These are phyloP conservation scores for Paspalum notatum DNA, from an alignment of 176 grass and related monocot species.

Conservation along the genomic window DNA sequence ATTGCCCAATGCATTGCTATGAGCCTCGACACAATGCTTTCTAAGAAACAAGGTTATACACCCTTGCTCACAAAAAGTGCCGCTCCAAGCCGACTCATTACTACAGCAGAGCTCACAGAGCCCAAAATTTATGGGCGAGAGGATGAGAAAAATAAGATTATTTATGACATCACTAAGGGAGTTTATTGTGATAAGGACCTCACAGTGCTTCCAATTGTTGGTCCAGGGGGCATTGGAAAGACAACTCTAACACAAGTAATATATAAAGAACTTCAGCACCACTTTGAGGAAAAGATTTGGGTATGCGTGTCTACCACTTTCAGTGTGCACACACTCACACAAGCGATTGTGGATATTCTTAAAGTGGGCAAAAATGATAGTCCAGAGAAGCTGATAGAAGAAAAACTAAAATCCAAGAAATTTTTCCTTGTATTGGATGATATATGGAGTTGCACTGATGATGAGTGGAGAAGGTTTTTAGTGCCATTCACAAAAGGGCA, in stretches of 20 bases:
- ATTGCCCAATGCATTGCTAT: no score
- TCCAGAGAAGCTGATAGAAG: not conserved
- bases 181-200: not conserved
- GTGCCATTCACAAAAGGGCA: not conserved
- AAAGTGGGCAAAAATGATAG: not conserved
- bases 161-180: not conserved
- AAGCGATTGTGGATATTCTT: not conserved
- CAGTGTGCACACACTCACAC: not conserved
- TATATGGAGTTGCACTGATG: constrained; percentile 2
- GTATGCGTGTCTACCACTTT: constrained; percentile 44
- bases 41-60: no score
- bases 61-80: no score
- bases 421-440: constrained; percentile 41
- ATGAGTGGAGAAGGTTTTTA: constrained; percentile 22
- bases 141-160: not conserved
- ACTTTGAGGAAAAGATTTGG: constrained; percentile 43
- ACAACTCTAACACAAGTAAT: constrained; percentile 48
- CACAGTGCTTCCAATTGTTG: constrained; percentile 35
- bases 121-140: constrained; percentile 32
- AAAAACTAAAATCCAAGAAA: constrained; percentile 11
- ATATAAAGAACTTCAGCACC: not conserved
- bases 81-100: not conserved
- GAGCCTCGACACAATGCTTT: not conserved
- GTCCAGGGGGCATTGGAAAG: constrained; percentile 51
- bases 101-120: not conserved